These are phyloP conservation scores for Xylaria sp. DNA, from an alignment of 2,329 filamentous ascomycete species.

Conservation along the genomic window DNA sequence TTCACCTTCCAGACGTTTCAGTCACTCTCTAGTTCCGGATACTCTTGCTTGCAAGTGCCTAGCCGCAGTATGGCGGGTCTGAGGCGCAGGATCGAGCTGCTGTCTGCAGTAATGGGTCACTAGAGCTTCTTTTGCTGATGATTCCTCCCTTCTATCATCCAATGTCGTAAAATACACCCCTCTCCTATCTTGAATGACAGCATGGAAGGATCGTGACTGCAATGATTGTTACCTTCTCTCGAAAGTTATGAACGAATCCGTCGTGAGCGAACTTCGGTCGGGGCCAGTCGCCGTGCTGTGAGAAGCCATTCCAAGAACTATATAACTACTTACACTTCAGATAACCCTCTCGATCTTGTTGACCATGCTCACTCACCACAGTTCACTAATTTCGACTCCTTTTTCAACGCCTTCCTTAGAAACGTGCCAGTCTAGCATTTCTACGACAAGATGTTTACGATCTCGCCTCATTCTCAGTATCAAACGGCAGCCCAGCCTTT, in stretches of 20 bases:
- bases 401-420: slow-evolving; percentile 4
- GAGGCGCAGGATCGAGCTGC: slow-evolving; percentile 43
- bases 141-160: slow-evolving; percentile 16
- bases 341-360: slow-evolving; percentile 29
- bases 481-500: not conserved
- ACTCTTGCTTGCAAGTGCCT: slow-evolving; percentile 36
- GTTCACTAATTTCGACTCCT: slow-evolving; percentile 19
- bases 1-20: slow-evolving; percentile 22
- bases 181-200: slow-evolving; percentile 30
- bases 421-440: not conserved
- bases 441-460: slow-evolving; percentile 27
- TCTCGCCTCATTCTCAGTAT: slow-evolving; percentile 3
- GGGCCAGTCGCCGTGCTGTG: slow-evolving; percentile 23
- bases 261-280: slow-evolving; percentile 37
- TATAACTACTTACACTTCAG: slow-evolving; percentile 38
- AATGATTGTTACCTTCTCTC: slow-evolving; percentile 36
- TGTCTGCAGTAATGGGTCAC: slow-evolving; percentile 26
- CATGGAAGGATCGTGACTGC: slow-evolving; percentile 34
- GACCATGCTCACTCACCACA: slow-evolving; percentile 20
- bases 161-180: slow-evolving; percentile 34
- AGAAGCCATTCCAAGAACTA: slow-evolving; percentile 35
- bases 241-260: slow-evolving; percentile 41
- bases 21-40: slow-evolving; percentile 11
- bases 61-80: slow-evolving; percentile 37
- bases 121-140: slow-evolving; percentile 27